Evolutionary conservation across 2,329 filamentous ascomycete species (phyloP), one percentile per base, ranked within the genome.

Genomic region (Daldinia eschscholtzii): DNA sequence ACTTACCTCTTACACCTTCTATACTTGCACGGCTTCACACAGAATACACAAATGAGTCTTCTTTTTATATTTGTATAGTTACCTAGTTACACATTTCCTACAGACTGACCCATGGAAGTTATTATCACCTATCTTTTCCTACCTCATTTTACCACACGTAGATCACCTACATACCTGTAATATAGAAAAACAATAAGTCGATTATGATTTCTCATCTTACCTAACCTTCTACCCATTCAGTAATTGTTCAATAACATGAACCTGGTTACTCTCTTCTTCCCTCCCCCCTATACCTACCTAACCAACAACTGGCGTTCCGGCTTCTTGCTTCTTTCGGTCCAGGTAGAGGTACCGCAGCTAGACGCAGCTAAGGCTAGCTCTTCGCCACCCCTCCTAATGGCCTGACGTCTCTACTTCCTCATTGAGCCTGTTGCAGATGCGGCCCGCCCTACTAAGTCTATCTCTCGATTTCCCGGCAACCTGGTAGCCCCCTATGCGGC

Each of bases 361-460:
- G 61, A 67, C 56, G 37, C 60, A 61, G 62, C 56, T 68, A 55
- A 64, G 65, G 65, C 63, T 67, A 65, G 65, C 67, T 70, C 53
- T 67, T 70, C 65, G 65, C 61, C 67, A 63, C 73, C 58, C 67
- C 66, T 64, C 68, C 61, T 59, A 61, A 62, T 62, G 65, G 64
- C 42, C 67, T 70, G 65, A 65, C 65, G 59, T 62, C 71, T 55
- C 50, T 61, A 65, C 75, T 76, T 75, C 75, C 76, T 50, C 68
- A 75, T 76, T 74, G 62, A 76, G 75, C 73, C 53, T 63, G 61
- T 64, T 76, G 75, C 76, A 76, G 75, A 72, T 70, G 72, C 71
- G 57, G 57, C 52, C 69, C 66, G 61, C 61, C 58, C 65, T 71
- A 65, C 65, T 62, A 66, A 30, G 42, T 55, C 59, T 60, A 44